Evolutionary conservation across 192 early-diverging fungal genomes (phyloP), one percentile per base, ranked within the genome.

Genomic region (Backusella tarrabulga): DNA sequence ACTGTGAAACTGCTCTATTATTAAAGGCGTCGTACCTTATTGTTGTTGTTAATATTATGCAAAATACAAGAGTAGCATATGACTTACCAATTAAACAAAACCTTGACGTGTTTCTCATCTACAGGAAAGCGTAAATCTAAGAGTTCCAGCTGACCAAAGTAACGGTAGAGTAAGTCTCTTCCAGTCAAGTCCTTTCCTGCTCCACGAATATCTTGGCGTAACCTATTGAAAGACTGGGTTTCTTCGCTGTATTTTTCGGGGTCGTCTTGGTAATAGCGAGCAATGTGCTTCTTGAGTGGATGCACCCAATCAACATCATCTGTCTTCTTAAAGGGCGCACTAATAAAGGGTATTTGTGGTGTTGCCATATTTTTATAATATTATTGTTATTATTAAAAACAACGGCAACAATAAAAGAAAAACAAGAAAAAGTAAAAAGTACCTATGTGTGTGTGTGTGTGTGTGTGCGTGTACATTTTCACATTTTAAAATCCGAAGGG

Each of bases 81-180:
- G 14, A 50, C 19, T 71, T 90, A 96, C 98, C 98, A 99, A 41
- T 91, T 91, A 78, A 99, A 99, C 3, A 89, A 81, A 32, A 97
- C 87, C 78, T 96, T 95, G 68, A 99, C 91, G 76, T 92, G 88
- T 50, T 94, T 93, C 75, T 98, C 96, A 80, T 97, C 96, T 15
- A 99, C 89, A 40, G 94, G 95, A 80, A 99, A 97, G 36, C 97
- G 90, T 71, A 96, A 87, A 77, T 97, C 97, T 41, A 98, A 86
- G 12, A 97, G 86, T 80, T 99, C 98, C 40, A 99, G 84, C 69
- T 99, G 98, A 40, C 95, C 95, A 87, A 96, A 97, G 83, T 99
- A 99, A 46, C 96, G 93, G 84, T 97, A 98, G 23, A 98, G 87
- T 44, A 99, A 88, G 83, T 99, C 97, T 32, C 96, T 83, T 23